These are phyloP conservation scores for Kazachstania martiniae DNA, from an alignment of 805 yeast species.

Conservation along the genomic window DNA sequence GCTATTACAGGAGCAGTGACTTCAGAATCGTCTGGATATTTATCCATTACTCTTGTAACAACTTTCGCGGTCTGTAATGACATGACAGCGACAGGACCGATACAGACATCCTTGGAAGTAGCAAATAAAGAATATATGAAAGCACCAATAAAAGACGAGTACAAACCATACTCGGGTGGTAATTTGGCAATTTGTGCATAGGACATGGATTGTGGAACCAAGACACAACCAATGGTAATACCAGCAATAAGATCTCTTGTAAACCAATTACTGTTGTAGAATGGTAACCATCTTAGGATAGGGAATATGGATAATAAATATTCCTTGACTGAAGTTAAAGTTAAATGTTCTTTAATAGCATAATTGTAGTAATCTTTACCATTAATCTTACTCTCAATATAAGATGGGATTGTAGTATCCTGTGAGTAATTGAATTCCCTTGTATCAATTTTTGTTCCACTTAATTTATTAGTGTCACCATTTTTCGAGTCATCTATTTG, in stretches of 20 bases:
- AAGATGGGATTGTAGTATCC: slow-evolving; percentile 12
- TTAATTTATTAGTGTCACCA: too few species aligned
- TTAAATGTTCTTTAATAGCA: slow-evolving; percentile 9
- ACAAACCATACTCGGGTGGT: slow-evolving; percentile 75
- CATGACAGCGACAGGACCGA: slow-evolving; percentile 97
- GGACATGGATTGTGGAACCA: slow-evolving; percentile 94
- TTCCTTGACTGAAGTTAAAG: slow-evolving; percentile 29
- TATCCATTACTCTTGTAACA: slow-evolving; percentile 48
- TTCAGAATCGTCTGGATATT: slow-evolving; percentile 31
- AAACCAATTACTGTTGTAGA: slow-evolving; percentile 73
- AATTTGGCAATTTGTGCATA: slow-evolving; percentile 82
- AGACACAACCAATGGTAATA: slow-evolving; percentile 82
- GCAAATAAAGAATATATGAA: slow-evolving; percentile 84
- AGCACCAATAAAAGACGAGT: slow-evolving; percentile 88
- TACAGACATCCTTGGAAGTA: slow-evolving; percentile 88
- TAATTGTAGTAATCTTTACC: slow-evolving; percentile 17
- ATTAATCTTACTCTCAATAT: slow-evolving; percentile 13
- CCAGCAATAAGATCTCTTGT: slow-evolving; percentile 83
- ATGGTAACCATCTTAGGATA: slow-evolving; percentile 70
- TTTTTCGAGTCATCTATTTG: too few species aligned
- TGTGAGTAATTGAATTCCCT: too few species aligned
- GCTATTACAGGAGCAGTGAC: slow-evolving; percentile 64
- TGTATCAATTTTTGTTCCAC: too few species aligned
- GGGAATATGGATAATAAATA: slow-evolving; percentile 68
- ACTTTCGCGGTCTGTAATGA: slow-evolving; percentile 76